Evolutionary conservation across 164 flowering plant genomes (phyloP).

Genomic region (Berberis thunbergii): DNA sequence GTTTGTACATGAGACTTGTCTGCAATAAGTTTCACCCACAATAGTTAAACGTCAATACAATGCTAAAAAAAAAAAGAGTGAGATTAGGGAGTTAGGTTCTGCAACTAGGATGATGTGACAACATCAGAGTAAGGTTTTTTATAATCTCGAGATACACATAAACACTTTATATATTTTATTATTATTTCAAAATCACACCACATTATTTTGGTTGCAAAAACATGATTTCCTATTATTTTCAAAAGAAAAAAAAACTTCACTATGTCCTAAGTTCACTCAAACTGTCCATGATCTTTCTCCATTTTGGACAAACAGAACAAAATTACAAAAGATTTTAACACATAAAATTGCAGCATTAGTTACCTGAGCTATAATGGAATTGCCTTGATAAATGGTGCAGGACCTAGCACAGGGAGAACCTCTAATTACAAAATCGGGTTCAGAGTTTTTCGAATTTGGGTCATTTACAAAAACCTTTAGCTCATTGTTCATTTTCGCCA

Average conservation of each 20-base stretch:
- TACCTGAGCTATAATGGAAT: slow-evolving; percentile 6
- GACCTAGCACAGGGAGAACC: slow-evolving; percentile 23
- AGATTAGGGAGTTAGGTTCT: no score
- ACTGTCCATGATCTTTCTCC: no score
- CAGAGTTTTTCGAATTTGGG: slow-evolving; percentile 16
- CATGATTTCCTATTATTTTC: no score
- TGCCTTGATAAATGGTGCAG: slow-evolving; percentile 5
- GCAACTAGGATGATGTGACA: no score
- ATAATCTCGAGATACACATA: no score
- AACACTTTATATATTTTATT: no score
- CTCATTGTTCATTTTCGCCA: slow-evolving; percentile 37
- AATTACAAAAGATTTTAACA: neutral
- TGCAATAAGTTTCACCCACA: slow-evolving; percentile 23
- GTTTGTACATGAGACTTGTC: slow-evolving; percentile 78
- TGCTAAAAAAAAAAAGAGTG: neutral
- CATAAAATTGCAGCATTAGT: neutral
- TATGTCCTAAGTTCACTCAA: no score
- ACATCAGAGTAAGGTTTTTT: no score
- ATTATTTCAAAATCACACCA: no score
- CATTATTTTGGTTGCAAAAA: no score
- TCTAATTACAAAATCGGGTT: slow-evolving; percentile 28
- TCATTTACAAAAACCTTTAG: slow-evolving; percentile 32
- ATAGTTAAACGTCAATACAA: neutral
- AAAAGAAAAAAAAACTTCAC: no score
- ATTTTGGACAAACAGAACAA: no score